Conservation (phyloP, 2,329 filamentous ascomycete genomes). For the Sclerotinia minor region DNA sequence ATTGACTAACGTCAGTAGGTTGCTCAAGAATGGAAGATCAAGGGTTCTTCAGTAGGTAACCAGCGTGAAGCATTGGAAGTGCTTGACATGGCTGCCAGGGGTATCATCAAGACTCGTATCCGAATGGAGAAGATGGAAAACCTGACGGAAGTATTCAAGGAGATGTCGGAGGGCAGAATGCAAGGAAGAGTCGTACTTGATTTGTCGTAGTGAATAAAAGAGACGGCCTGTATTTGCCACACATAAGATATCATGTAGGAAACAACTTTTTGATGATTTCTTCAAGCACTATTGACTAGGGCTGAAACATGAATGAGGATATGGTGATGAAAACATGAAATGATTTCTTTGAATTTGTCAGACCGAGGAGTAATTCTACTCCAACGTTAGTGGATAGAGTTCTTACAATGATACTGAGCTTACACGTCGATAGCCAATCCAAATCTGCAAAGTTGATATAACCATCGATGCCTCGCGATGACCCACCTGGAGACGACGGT, state of each 20-base stretch:
- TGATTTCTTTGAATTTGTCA: background rate
- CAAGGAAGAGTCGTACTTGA: conserved; percentile 52
- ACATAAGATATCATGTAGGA: conserved; percentile 7
- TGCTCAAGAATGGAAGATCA: conserved; percentile 47
- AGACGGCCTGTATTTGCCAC: conserved; percentile 19
- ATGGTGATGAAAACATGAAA: conserved; percentile 17
- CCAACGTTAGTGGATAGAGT: background rate
- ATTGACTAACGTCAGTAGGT: conserved; percentile 36
- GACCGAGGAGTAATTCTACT: conserved; percentile 16
- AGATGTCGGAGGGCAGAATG: conserved; percentile 48
- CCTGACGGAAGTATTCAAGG: conserved; percentile 48
- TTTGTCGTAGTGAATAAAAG: conserved; percentile 37
- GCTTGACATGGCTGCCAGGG: conserved; percentile 50
- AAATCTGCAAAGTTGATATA: background rate
- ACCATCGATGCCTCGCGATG: background rate
- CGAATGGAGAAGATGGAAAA: conserved; percentile 50
- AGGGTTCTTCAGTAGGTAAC: conserved; percentile 53
- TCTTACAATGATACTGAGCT: background rate
- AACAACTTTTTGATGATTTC: background rate
- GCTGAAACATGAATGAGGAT: conserved; percentile 22
- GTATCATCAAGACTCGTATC: conserved; percentile 49
- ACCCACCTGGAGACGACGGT: background rate
- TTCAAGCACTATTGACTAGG: conserved; percentile 3
- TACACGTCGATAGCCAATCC: conserved; percentile 14
- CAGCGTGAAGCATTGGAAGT: conserved; percentile 52